Base-by-base conservation (phyloP, 1,284 basidiomycete species). In the Tilletia indica region DNA sequence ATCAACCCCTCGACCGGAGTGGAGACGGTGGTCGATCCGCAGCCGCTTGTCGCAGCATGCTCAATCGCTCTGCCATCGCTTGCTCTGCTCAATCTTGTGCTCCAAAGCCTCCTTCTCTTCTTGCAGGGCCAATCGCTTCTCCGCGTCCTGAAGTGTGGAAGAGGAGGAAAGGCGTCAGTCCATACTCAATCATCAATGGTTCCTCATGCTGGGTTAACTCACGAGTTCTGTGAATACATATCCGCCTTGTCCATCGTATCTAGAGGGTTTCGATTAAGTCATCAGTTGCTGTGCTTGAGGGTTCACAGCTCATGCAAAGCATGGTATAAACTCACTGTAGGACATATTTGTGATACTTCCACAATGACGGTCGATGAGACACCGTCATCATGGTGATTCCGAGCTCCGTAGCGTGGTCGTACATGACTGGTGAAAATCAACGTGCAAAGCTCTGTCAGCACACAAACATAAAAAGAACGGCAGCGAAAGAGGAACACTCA, bases 281-380 rank as follows among this genome's bases (percentile, higher is more conserved):
- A 34, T 54, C 25, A 69, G 49, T 42, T 19, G 5, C 5, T 34
- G 21, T 31, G 25, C 25, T 31, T 31, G 25, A 31, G 25, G 25
- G 0, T 19, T 4, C 16, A 2, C 6, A 54, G 25, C 54, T 9
- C 9, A 56, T 56, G 25, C 38, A 1, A 11, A 34, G 2, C 66
- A 47, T 3, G 16, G 9, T 25, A 8, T 21, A 21, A 19, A 64
- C 68, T 70, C 51, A 82, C 74, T 85, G 94, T 73, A 98, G 86
- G 72, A 98, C 94, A 84, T 92, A 91, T 36, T 90, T 89, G 85
- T 99, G 95, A 83, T 97, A 87, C 77, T 94, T 93, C 94, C 94
- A 97, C 76, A 98, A 85, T 48, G 92, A 94, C 12, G 94, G 93
- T 16, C 85, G 75, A 75, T 85, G 85, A 21, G 85, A 85, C 4